Base-by-base conservation (phyloP, 2,329 filamentous ascomycete species). In the Aspergillus flavus region DNA sequence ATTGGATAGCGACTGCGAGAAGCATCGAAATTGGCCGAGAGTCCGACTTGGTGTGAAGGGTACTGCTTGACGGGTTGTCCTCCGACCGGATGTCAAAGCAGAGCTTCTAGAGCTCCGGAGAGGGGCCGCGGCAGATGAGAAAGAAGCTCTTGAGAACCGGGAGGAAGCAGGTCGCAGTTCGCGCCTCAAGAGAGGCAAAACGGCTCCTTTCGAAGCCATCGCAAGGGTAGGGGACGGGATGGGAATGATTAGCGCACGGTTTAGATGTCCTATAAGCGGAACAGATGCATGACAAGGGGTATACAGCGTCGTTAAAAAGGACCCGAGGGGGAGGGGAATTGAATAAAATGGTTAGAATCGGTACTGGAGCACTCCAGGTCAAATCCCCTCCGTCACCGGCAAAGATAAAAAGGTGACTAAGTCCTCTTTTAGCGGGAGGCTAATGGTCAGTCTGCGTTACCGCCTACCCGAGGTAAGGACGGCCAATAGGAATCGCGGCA, bases 1-100 rank as follows among this genome's bases (percentile, higher is more conserved):
- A 50, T 77, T 76, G 57, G 71, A 73, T 46, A 76, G 61, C 55
- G 81, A 80, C 50, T 78, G 75, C 32, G 83, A 84, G 69, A 85
- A 83, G 1, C 76, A 66, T 59, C 81, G 78, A 65, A 71, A 74
- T 64, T 81, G 80, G 28, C 62, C 65, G 11, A 57, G 65, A 19
- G 63, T 53, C 46, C 58, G 59, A 14, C 53, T 59, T 26, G 61
- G 61, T 14, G 65, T 56, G 57, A 73, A 71, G n/a, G 71, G 58
- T 10, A 68, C 61, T 10, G 69, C 59, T 30, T 66, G 73, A 34
- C 64, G 70, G 55, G 67, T 36, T 11, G 69, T 45, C 11, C 68
- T 64, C 53, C 65, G 64, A 23, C 68, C 62, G 39, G 69, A 59
- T 23, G 65, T 39, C 61, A 69, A 65, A 30, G 72, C 61, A 26